Percentiles rank a stretch among this genome's conserved stretches.
These are phyloP conservation scores for Tetrahymena malaccensis DNA, from an alignment of 73 alveolate species.

Conservation along the genomic window DNA sequence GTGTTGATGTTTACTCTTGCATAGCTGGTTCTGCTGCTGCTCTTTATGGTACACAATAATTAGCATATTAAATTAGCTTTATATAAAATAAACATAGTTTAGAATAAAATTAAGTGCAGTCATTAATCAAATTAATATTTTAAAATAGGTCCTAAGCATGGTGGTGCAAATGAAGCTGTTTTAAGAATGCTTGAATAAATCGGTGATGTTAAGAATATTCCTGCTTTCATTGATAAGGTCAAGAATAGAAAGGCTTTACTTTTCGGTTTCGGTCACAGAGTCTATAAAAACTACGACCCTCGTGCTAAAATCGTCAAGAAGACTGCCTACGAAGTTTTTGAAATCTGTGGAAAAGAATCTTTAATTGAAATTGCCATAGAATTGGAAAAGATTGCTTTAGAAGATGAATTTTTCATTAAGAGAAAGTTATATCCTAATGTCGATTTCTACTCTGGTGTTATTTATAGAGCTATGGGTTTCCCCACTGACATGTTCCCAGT, in stretches of 20 bases:
- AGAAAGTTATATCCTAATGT: conserved; percentile 77
- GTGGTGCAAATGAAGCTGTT: conserved; percentile 71
- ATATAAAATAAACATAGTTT: background rate
- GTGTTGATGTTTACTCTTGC: conserved; percentile 41
- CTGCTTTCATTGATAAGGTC: conserved; percentile 56
- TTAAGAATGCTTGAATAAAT: conserved; percentile 47
- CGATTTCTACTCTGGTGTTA: conserved; percentile 77
- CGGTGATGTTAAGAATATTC: conserved; percentile 45
- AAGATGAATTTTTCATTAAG: conserved; percentile 60
- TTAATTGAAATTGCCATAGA: conserved; percentile 85
- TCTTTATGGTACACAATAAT: conserved; percentile 41
- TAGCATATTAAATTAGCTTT: background rate
- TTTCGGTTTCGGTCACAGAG: conserved; percentile 71
- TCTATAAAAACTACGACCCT: conserved; percentile 60
- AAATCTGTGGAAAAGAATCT: conserved; percentile 79
- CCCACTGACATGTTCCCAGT: conserved; percentile 83
- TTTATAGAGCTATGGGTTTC: conserved; percentile 78
- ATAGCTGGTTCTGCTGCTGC: conserved; percentile 51
- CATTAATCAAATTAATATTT: background rate
- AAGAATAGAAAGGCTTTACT: conserved; percentile 53
- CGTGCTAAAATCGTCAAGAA: conserved; percentile 68
- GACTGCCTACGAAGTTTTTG: conserved; percentile 71
- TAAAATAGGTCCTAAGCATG: conserved; percentile 58
- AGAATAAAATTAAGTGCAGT: background rate
- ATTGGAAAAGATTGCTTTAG: conserved; percentile 75